These are phyloP conservation scores for Dictyostelium brefeldianum DNA, from an alignment of 78 protist species.

Conservation along the genomic window DNA sequence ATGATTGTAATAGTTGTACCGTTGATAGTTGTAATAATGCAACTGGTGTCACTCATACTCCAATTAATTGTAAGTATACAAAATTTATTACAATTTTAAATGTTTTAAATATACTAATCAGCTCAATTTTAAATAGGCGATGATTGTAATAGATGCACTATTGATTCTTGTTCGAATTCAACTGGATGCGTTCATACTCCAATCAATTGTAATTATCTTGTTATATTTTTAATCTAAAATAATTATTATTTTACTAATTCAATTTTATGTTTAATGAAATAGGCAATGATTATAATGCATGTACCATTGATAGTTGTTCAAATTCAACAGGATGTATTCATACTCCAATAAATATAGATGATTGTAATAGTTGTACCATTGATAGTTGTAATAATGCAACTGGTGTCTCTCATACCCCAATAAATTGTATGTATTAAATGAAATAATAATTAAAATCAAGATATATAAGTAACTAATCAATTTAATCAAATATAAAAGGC, in stretches of 20 bases:
- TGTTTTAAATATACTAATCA: too few species aligned
- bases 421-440: neutral
- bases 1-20: slow-evolving; percentile 50
- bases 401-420: slow-evolving; percentile 20
- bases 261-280: neutral
- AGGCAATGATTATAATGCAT: slow-evolving; percentile 25
- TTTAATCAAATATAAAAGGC: too few species aligned
- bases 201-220: neutral
- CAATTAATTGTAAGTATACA: too few species aligned
- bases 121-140: too few species aligned
- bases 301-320: slow-evolving; percentile 32
- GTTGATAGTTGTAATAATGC: slow-evolving; percentile 10
- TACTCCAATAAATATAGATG: neutral
- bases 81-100: too few species aligned
- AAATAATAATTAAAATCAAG: neutral
- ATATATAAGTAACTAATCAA: neutral
- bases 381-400: slow-evolving; percentile 23
- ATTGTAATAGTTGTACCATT: neutral
- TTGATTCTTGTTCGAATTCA: neutral
- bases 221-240: neutral
- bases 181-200: neutral
- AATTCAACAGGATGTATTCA: neutral
- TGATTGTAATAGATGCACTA: slow-evolving; percentile 30
- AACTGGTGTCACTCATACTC: neutral
- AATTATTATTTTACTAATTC: neutral